These are phyloP conservation scores for Stephanodiscus minutulus DNA, from an alignment of 108 stramenopile genomes.

Conservation along the genomic window DNA sequence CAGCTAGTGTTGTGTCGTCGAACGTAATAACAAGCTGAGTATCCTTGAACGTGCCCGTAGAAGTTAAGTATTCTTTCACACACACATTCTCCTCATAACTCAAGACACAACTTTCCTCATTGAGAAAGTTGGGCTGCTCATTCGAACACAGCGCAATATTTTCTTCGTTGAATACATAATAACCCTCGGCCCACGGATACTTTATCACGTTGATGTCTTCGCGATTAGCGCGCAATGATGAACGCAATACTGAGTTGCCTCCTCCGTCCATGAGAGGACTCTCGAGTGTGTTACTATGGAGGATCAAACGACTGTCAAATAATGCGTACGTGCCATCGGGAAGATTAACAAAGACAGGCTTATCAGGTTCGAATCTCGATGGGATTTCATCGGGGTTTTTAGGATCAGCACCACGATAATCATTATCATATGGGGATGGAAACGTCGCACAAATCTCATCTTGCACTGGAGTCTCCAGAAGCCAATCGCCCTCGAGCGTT, in stretches of 20 bases:
- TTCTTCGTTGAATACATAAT: constrained; percentile 31
- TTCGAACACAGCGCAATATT: constrained; percentile 44
- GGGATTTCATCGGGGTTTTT: constrained; percentile 33
- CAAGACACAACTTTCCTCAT: constrained; percentile 33
- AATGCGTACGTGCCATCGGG: constrained; percentile 35
- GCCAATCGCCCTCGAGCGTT: constrained; percentile 37
- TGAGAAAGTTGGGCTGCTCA: constrained; percentile 47
- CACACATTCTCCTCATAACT: constrained; percentile 38
- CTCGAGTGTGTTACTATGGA: constrained; percentile 39
- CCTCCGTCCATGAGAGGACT: constrained; percentile 46
- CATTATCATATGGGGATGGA: constrained; percentile 46
- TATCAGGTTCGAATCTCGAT: constrained; percentile 29
- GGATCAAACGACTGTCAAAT: constrained; percentile 39
- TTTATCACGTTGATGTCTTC: constrained; percentile 15
- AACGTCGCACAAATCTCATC: constrained; percentile 36
- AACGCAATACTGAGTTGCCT: constrained; percentile 29
- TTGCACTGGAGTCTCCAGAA: constrained; percentile 32
- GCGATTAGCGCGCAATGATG: constrained; percentile 23
- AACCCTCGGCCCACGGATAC: not conserved
- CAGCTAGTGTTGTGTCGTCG: constrained; percentile 29
- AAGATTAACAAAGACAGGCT: constrained; percentile 37
- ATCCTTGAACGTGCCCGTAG: constrained; percentile 12
- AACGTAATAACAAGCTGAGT: constrained; percentile 40
- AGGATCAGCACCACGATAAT: constrained; percentile 37
- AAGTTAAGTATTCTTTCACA: constrained; percentile 9